Evolutionary conservation across 2,329 filamentous ascomycete genomes (phyloP).

Genomic region (Nothophaeocryptopus gaeumannii): DNA sequence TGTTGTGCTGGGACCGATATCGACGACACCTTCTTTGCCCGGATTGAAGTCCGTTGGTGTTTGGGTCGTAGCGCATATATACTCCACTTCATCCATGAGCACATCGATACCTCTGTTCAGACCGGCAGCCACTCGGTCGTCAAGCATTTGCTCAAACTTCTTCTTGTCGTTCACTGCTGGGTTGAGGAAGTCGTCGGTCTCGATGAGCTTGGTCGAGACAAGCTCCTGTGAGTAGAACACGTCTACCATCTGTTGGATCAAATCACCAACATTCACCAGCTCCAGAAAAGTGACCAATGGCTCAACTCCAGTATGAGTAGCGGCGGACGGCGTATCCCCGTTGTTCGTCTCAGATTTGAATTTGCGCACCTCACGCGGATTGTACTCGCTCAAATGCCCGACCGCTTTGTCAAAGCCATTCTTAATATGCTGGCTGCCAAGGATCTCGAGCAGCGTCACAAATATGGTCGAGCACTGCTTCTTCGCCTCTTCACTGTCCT

Average conservation of each 20-base stretch:
- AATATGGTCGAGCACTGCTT: conserved; percentile 91
- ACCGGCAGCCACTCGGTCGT: conserved; percentile 91
- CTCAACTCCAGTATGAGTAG: conserved; percentile 60
- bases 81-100: conserved; percentile 97
- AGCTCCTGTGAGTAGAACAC: conserved; percentile 98
- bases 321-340: conserved; percentile 6
- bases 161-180: conserved; percentile 93
- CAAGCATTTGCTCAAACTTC: conserved; percentile 97
- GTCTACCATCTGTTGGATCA: conserved; percentile 98
- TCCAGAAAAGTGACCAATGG: conserved; percentile 95
- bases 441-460: conserved; percentile 74
- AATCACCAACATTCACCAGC: conserved; percentile 93
- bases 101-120: conserved; percentile 98
- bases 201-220: conserved; percentile 73
- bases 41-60: conserved; percentile 88
- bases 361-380: conserved; percentile 76
- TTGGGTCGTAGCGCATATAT: conserved; percentile 86
- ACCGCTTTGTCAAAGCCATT: conserved; percentile 93
- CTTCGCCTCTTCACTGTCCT: conserved; percentile 72
- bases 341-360: conserved; percentile 32
- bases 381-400: conserved; percentile 84
- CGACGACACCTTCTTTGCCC: conserved; percentile 41
- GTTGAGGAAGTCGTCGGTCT: conserved; percentile 92
- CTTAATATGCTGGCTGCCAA: conserved; percentile 84
- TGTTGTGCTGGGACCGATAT: conserved; percentile 73